Conservation (phyloP, 2,329 filamentous ascomycete species). For the Penicillium janthinellum region DNA sequence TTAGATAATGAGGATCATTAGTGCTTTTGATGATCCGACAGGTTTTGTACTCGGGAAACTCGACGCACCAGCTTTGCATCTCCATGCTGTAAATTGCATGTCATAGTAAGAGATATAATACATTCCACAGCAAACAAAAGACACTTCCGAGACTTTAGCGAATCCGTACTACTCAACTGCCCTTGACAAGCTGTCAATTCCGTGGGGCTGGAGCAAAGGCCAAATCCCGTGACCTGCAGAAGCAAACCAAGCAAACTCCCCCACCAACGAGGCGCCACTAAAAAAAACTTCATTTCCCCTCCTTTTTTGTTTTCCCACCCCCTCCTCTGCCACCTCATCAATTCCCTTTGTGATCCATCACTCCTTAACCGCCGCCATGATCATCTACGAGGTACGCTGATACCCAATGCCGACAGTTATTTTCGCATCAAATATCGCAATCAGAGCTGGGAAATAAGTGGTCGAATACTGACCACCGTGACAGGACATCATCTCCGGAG, state of each 20-base stretch:
- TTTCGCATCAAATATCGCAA: background rate
- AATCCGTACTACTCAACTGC: too few relatives aligned
- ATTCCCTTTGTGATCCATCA: conserved; percentile 25
- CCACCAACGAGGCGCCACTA: conserved; percentile 30
- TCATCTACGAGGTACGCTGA: conserved; percentile 67
- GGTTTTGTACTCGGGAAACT: background rate
- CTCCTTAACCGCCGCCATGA: conserved; percentile 60
- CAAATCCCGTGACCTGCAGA: conserved; percentile 10
- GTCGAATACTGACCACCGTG: conserved; percentile 6
- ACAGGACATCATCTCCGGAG: conserved; percentile 84
- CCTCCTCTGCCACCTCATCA: conserved; percentile 25
- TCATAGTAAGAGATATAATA: too few relatives aligned
- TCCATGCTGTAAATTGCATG: too few relatives aligned
- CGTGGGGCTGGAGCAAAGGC: too few relatives aligned
- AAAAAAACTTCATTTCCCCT: conserved; percentile 32
- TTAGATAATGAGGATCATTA: too few relatives aligned
- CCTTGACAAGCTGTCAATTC: too few relatives aligned
- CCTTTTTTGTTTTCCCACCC: conserved; percentile 31
- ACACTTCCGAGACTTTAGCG: too few relatives aligned
- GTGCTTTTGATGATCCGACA: too few relatives aligned
- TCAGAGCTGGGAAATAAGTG: background rate
- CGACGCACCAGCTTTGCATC: background rate
- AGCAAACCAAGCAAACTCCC: conserved; percentile 31
- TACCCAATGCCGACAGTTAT: background rate
- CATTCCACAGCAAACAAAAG: too few relatives aligned